A percentile compares a stretch with the other conserved stretches of the same genome.
Conservation (phyloP, 2,329 filamentous ascomycete genomes). For the Ascochyta viciae-villosae region DNA sequence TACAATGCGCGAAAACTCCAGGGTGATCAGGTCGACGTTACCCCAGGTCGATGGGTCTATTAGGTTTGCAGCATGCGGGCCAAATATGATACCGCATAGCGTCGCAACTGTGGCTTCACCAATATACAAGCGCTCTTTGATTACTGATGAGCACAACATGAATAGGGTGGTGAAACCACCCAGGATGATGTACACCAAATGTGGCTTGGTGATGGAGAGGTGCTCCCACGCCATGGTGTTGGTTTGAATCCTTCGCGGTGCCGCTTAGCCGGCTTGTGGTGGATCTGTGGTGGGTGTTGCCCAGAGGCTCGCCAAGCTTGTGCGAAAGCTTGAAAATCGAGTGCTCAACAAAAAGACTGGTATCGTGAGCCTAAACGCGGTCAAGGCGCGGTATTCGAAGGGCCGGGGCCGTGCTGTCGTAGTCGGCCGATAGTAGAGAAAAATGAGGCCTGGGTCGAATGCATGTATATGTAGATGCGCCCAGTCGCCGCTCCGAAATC, state of each 20-base stretch:
- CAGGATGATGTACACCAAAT: slow-evolving; percentile 97
- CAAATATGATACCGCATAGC: slow-evolving; percentile 86
- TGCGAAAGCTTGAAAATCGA: slow-evolving; percentile 16
- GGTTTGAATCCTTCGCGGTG: slow-evolving; percentile 8
- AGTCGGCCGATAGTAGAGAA: slow-evolving; percentile 30
- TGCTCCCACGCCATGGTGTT: slow-evolving; percentile 77
- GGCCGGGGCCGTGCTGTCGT: slow-evolving; percentile 22
- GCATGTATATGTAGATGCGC: slow-evolving; percentile 57
- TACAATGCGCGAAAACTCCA: slow-evolving; percentile 89
- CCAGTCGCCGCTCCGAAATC: slow-evolving; percentile 56
- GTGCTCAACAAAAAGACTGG: background rate
- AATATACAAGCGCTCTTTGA: slow-evolving; percentile 98
- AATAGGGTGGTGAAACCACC: slow-evolving; percentile 97
- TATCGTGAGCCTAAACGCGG: background rate
- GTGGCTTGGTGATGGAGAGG: slow-evolving; percentile 86
- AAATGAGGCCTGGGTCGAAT: slow-evolving; percentile 35
- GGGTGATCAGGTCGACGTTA: slow-evolving; percentile 82
- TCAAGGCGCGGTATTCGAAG: slow-evolving; percentile 13
- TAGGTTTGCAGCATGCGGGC: slow-evolving; percentile 80
- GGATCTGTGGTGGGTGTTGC: slow-evolving; percentile 12
- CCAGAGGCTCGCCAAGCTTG: slow-evolving; percentile 19
- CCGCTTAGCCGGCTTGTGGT: slow-evolving; percentile 19
- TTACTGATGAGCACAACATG: slow-evolving; percentile 97
- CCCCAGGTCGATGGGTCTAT: slow-evolving; percentile 81
- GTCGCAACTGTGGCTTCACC: slow-evolving; percentile 96